Conservation (phyloP, 257 asterid genomes). For the Asclepias syriaca region DNA sequence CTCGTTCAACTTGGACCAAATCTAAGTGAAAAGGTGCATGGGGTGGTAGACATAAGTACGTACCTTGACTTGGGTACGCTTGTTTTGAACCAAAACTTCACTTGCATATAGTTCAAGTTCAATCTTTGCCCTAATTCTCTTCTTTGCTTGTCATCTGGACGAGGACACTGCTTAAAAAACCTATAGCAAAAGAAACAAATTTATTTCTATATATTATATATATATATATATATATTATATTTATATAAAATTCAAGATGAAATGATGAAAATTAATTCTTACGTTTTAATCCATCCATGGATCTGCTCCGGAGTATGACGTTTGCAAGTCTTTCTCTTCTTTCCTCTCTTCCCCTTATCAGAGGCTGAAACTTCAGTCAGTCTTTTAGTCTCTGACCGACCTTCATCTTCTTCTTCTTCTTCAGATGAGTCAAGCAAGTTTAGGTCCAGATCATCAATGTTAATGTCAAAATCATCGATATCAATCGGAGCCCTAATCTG, state of each 20-base stretch:
- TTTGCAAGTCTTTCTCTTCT: neutral
- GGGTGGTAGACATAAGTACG: too few relatives aligned
- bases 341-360: too few relatives aligned
- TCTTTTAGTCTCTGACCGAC: neutral
- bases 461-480: neutral
- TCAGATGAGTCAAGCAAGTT: neutral
- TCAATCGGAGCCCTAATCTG: neutral
- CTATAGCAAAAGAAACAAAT: constrained; percentile 2
- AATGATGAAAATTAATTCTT: neutral
- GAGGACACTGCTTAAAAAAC: constrained; percentile 21
- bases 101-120: constrained; percentile 25
- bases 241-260: too few relatives aligned
- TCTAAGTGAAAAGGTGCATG: too few relatives aligned
- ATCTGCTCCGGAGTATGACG: neutral
- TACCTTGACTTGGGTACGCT: constrained; percentile 34
- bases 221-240: too few relatives aligned
- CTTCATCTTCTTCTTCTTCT: neutral
- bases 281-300: neutral
- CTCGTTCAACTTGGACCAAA: too few relatives aligned
- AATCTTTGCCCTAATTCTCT: constrained; percentile 14
- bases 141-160: constrained; percentile 34
- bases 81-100: constrained; percentile 41
- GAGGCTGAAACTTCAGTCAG: neutral
- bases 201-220: too few relatives aligned
- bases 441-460: neutral